Evolutionary conservation across 192 early-diverging fungal species (phyloP).

Genomic region (Funneliformis geosporum): DNA sequence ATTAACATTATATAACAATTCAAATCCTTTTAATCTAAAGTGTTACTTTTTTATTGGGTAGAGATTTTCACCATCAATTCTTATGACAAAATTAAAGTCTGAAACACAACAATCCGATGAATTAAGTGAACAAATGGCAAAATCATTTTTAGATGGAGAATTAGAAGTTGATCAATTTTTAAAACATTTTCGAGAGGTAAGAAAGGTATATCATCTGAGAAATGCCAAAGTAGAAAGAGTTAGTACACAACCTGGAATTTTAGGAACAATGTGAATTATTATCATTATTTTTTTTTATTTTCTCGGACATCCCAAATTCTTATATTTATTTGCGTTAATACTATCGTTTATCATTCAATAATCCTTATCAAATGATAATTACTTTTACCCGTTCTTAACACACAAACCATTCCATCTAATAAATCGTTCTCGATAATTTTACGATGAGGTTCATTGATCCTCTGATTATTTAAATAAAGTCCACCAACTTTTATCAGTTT

Average conservation of each 20-base stretch:
- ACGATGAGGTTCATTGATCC: conserved; percentile 48
- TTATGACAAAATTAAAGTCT: conserved; percentile 42
- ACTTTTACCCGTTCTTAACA: conserved; percentile 78
- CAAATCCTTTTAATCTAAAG: neutral
- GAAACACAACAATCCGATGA: conserved; percentile 46
- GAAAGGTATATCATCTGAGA: conserved; percentile 54
- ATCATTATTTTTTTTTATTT: too few relatives aligned
- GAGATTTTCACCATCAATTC: conserved; percentile 41
- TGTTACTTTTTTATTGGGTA: conserved; percentile 11
- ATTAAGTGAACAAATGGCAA: conserved; percentile 47
- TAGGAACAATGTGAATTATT: neutral
- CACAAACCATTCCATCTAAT: conserved; percentile 65
- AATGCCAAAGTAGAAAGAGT: conserved; percentile 43
- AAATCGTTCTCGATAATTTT: conserved; percentile 53
- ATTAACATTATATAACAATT: neutral
- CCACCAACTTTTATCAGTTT: conserved; percentile 79
- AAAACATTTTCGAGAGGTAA: conserved; percentile 49
- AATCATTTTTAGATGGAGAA: conserved; percentile 46
- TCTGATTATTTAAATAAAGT: conserved; percentile 74
- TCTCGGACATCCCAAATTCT: too few relatives aligned
- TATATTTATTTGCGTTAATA: too few relatives aligned
- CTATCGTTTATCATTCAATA: neutral
- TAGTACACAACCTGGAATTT: conserved; percentile 32
- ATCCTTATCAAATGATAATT: conserved; percentile 65
- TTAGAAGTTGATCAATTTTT: conserved; percentile 46